Percentiles rank a stretch among this genome's conserved stretches.
Conservation (phyloP, 345 rosid genomes). For the Arabidopsis thaliana region TAIR10.1 NC_003075.7:15811501-15812000, state of each 20-base stretch:
- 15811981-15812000: background rate
- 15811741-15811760: background rate
- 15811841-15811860: slow-evolving; percentile 28
- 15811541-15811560: slow-evolving; percentile 60
- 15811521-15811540: slow-evolving; percentile 72
- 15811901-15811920: background rate
- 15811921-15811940: background rate
- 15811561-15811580: slow-evolving; percentile 66
- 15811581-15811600: slow-evolving; percentile 45
- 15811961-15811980: background rate
- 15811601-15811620: slow-evolving; percentile 80
- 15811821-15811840: slow-evolving; percentile 11
- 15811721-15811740: slow-evolving; percentile 31
- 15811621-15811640: slow-evolving; percentile 75
- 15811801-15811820: slow-evolving; percentile 15
- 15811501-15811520: background rate
- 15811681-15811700: slow-evolving; percentile 78
- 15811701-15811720: slow-evolving; percentile 47
- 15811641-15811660: slow-evolving; percentile 73
- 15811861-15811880: slow-evolving; percentile 12
- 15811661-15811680: slow-evolving; percentile 77
- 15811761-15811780: slow-evolving; percentile 17
- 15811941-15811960: background rate
- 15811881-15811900: background rate
- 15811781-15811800: slow-evolving; percentile 23